Conservation (phyloP, 148 eudicot species). For the Camellia japonica region DNA sequence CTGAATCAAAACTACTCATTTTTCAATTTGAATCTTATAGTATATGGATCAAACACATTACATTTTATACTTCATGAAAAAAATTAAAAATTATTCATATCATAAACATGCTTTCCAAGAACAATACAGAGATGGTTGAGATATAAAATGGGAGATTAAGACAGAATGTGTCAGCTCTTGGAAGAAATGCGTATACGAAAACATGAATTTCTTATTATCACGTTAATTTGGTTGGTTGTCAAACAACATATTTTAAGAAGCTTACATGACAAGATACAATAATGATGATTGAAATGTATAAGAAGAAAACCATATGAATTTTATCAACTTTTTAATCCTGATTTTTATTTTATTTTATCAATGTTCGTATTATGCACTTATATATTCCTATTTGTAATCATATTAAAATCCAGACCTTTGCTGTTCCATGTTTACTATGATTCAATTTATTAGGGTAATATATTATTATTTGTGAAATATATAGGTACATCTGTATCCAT, state of each 20-base stretch:
- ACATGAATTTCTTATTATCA: neutral
- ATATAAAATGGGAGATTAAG: too few species aligned
- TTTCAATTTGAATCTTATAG: neutral
- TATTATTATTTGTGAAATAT: neutral
- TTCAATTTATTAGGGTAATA: neutral
- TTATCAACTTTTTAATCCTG: neutral
- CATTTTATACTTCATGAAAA: neutral
- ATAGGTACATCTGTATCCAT: neutral
- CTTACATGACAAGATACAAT: neutral
- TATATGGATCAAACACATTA: neutral
- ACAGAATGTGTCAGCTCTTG: too few species aligned
- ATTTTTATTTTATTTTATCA: neutral
- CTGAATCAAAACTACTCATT: neutral
- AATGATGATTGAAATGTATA: neutral
- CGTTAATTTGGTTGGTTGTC: neutral
- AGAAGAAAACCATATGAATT: neutral
- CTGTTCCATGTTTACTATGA: neutral
- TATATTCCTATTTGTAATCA: too few species aligned
- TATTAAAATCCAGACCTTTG: neutral
- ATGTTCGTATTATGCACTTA: neutral
- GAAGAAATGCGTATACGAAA: neutral
- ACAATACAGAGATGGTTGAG: neutral
- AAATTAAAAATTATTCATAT: neutral
- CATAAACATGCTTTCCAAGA: neutral
- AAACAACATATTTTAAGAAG: neutral